Conservation (phyloP, 306 rosid species). For the Malus asiatica region DNA sequence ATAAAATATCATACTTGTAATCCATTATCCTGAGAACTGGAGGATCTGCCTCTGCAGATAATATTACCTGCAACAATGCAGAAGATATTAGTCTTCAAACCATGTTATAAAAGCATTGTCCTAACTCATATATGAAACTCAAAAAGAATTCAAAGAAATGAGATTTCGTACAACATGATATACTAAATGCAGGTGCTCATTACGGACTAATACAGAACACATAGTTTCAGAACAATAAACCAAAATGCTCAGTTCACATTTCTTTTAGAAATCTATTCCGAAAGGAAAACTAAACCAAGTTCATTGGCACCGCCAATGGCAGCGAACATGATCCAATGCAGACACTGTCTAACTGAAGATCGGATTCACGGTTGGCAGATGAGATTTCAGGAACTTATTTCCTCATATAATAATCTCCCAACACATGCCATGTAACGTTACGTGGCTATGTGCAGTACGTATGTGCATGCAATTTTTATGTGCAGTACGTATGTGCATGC, state of each 20-base stretch:
- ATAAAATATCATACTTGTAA: conserved; percentile 50
- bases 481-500: no score
- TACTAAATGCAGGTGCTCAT: neutral
- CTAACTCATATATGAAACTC: neutral
- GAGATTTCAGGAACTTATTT: no score
- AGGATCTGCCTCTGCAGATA: conserved; percentile 93
- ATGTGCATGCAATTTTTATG: no score
- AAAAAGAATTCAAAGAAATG: neutral
- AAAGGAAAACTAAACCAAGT: neutral
- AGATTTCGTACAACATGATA: neutral
- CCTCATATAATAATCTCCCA: no score
- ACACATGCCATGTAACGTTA: no score
- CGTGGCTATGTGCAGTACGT: no score
- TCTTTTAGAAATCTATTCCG: no score
- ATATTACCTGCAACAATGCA: conserved; percentile 55
- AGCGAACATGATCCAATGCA: neutral
- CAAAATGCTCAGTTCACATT: no score
- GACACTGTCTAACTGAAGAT: neutral
- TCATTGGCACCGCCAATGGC: neutral
- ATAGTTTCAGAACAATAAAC: neutral
- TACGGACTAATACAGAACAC: neutral
- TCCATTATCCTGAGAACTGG: conserved; percentile 92
- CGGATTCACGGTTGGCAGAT: neutral
- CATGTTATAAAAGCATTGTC: neutral
- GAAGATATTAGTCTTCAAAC: conserved; percentile 1